Percentiles rank a stretch among this genome's conserved stretches.
Conservation (phyloP, 805 yeast species). For the Nakazawaea holstii region DNA sequence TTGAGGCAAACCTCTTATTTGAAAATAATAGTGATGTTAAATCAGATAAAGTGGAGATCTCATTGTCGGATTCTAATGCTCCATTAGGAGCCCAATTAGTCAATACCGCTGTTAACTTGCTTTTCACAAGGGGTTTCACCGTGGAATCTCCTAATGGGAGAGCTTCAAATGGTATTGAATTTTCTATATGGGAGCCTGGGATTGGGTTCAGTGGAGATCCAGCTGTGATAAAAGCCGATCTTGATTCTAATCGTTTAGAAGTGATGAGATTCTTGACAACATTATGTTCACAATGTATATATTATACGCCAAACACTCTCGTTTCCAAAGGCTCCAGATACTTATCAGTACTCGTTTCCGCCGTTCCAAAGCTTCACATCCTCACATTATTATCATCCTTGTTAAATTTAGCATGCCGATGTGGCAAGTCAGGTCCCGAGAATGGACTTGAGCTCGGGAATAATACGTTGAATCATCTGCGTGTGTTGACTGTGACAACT, state of each 20-base stretch:
- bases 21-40: not conserved
- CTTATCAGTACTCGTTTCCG: constrained; percentile 47
- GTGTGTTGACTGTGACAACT: constrained; percentile 44
- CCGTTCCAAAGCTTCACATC: constrained; percentile 41
- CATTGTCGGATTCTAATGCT: constrained; percentile 11
- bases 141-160: constrained; percentile 21
- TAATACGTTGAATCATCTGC: constrained; percentile 30
- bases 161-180: constrained; percentile 26
- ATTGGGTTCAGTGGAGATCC: constrained; percentile 42
- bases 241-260: constrained; percentile 66
- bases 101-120: constrained; percentile 34
- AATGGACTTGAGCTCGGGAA: constrained; percentile 35
- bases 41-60: constrained; percentile 12
- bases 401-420: constrained; percentile 55
- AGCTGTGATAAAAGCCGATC: constrained; percentile 23
- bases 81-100: constrained; percentile 36
- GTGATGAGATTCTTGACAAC: constrained; percentile 56
- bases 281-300: constrained; percentile 58
- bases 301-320: constrained; percentile 35
- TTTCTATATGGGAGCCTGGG: constrained; percentile 76
- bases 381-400: constrained; percentile 62
- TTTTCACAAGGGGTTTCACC: constrained; percentile 57
- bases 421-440: constrained; percentile 35
- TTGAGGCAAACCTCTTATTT: constrained; percentile 14
- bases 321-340: constrained; percentile 55